Evolutionary conservation across 2,329 filamentous ascomycete genomes (phyloP).

Genomic region (Aspergillus quadrilineatus): DNA sequence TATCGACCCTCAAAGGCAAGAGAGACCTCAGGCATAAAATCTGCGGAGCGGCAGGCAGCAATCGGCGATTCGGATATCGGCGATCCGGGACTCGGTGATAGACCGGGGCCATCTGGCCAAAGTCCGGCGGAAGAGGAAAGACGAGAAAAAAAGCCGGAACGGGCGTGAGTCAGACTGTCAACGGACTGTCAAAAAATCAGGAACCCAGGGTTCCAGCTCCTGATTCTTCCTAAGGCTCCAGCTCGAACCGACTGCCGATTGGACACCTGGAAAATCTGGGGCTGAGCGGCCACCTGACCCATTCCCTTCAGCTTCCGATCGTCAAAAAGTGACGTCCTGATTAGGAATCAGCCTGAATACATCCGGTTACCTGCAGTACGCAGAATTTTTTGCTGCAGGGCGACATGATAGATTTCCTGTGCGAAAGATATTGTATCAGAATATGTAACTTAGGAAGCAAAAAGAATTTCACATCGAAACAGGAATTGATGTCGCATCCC

Average conservation of each 20-base stretch:
- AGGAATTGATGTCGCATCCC: conserved; percentile 7
- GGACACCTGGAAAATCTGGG: conserved; percentile 16
- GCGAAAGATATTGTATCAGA: not conserved
- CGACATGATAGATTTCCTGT: not conserved
- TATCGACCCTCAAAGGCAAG: not conserved
- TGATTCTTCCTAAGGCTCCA: conserved; percentile 20
- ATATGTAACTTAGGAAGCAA: not conserved
- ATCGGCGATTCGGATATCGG: conserved; percentile 15
- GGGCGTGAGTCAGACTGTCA: conserved; percentile 12
- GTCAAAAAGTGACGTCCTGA: conserved; percentile 15
- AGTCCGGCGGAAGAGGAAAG: conserved; percentile 10
- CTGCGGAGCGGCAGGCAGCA: conserved; percentile 9
- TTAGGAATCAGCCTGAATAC: conserved; percentile 2
- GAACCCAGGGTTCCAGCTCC: conserved; percentile 16
- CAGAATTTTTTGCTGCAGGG: not conserved
- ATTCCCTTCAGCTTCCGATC: conserved; percentile 5
- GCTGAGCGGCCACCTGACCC: conserved; percentile 20
- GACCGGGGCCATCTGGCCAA: conserved; percentile 3
- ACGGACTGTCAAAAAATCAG: conserved; percentile 4
- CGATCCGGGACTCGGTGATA: conserved; percentile 9
- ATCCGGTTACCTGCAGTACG: not conserved
- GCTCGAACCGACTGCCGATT: conserved; percentile 16
- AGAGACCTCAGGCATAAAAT: conserved; percentile 4
- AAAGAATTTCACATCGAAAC: not conserved
- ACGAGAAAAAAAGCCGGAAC: conserved; percentile 17